Percentiles rank a stretch among this genome's conserved stretches.
These are phyloP conservation scores for Adansonia grandidieri DNA, from an alignment of 441 rosid species.

Conservation along the genomic window DNA sequence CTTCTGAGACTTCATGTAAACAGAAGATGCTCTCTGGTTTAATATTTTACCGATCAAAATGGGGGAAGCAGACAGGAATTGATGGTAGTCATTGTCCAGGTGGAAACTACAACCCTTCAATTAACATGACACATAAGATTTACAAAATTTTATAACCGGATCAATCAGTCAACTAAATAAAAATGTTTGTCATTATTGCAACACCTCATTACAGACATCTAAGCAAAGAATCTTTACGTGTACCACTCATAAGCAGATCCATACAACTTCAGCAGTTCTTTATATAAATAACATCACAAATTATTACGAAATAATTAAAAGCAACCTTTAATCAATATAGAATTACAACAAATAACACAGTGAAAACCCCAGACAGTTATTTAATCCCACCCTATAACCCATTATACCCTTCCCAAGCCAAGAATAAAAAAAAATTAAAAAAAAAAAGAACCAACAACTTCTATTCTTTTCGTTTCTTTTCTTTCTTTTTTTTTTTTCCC, in stretches of 20 bases:
- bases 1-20: too few relatives aligned
- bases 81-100: too few relatives aligned
- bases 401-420: conserved; percentile 23
- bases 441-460: too few relatives aligned
- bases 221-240: conserved; percentile 13
- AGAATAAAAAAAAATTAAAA: conserved; percentile 23
- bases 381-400: conserved; percentile 16
- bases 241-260: background rate
- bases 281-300: conserved; percentile 22
- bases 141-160: too few relatives aligned
- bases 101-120: too few relatives aligned
- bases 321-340: conserved; percentile 28
- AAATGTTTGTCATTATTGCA: background rate
- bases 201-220: background rate
- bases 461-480: conserved; percentile 17
- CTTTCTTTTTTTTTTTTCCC: conserved; percentile 20
- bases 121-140: too few relatives aligned
- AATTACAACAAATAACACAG: conserved; percentile 21
- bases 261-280: background rate
- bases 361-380: conserved; percentile 34
- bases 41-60: too few relatives aligned
- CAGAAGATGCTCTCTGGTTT: too few relatives aligned
- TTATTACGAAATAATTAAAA: conserved; percentile 24
- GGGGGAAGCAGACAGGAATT: too few relatives aligned
- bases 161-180: too few relatives aligned